phyloP scores from a whole-genome alignment of 495 filamentous ascomycete species.

The Aspergillus incahuasiensis region DNA sequence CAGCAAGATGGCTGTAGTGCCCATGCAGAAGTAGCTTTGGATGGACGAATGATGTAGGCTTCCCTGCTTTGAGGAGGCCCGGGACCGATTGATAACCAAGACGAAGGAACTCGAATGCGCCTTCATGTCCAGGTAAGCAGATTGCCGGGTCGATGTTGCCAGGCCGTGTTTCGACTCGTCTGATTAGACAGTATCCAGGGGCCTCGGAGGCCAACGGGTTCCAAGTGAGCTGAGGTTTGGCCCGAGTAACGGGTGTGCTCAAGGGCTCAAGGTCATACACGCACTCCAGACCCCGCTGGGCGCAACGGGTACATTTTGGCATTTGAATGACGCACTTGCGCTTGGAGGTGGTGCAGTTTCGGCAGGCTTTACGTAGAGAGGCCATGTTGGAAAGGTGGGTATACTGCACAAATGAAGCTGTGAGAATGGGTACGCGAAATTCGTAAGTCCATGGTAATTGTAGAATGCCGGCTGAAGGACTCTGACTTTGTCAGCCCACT shows the following conservation, averaged over 20 bases:
- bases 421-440: too few species aligned
- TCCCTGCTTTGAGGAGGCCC: too few species aligned
- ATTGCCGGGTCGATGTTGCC: conserved; percentile 1
- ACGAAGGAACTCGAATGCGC: neutral
- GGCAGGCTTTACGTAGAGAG: conserved; percentile 4
- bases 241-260: neutral
- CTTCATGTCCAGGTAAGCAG: neutral
- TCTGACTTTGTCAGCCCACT: too few species aligned
- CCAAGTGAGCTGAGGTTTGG: neutral
- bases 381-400: neutral
- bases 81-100: too few species aligned
- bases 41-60: too few species aligned
- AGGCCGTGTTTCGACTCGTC: neutral
- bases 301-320: conserved; percentile 4
- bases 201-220: conserved; percentile 1
- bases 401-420: neutral
- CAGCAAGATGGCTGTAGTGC: too few species aligned
- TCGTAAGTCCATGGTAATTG: too few species aligned
- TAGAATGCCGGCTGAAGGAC: too few species aligned
- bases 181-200: conserved; percentile 2
- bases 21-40: too few species aligned
- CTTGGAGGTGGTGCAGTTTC: neutral
- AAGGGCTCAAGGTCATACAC: conserved; percentile 4
- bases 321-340: conserved; percentile 4
- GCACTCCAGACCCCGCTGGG: neutral